Percentiles rank a stretch among this genome's conserved stretches.
Evolutionary conservation across 768 basidiomycete species (phyloP).

Genomic region (Nidularia pulvinata): DNA sequence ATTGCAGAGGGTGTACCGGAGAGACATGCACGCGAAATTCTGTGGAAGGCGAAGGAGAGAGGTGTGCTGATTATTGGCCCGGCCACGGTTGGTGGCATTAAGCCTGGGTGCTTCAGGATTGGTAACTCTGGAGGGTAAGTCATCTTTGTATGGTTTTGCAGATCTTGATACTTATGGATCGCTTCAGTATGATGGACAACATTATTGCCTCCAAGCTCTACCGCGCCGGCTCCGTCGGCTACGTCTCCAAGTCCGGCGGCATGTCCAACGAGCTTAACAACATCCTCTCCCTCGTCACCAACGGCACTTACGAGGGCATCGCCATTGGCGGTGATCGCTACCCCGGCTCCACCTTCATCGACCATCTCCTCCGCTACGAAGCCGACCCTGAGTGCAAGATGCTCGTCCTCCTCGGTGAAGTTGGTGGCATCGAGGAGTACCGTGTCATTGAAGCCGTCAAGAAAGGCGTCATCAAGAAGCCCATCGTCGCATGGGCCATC

Average conservation of each 20-base stretch:
- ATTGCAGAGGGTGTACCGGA: constrained; percentile 99
- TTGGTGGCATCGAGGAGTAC: constrained; percentile 99
- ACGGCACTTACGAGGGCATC: constrained; percentile 99
- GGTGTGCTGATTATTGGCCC: constrained; percentile 92
- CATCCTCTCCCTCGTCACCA: constrained; percentile 94
- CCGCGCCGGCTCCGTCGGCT: constrained; percentile 96
- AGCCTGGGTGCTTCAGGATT: constrained; percentile 99
- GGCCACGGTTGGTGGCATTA: constrained; percentile 99
- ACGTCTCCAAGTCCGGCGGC: constrained; percentile 99
- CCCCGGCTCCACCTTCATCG: constrained; percentile 98
- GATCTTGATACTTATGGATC: constrained; percentile 3
- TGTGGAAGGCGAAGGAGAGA: constrained; percentile 85
- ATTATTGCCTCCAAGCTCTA: constrained; percentile 99
- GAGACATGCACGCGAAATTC: constrained; percentile 94
- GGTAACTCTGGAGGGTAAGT: constrained; percentile 96
- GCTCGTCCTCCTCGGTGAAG: constrained; percentile 98
- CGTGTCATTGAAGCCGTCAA: constrained; percentile 98
- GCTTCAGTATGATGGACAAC: constrained; percentile 96
- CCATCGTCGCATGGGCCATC: constrained; percentile 99
- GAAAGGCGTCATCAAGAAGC: constrained; percentile 92
- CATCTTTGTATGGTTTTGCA: neutral
- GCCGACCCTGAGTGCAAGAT: constrained; percentile 98
- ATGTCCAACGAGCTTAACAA: constrained; percentile 99
- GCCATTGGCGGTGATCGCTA: constrained; percentile 99
- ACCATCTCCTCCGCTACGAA: constrained; percentile 98